Base-by-base conservation (phyloP, 2,329 filamentous ascomycete species). In the Diaporthe aspalathi region DNA sequence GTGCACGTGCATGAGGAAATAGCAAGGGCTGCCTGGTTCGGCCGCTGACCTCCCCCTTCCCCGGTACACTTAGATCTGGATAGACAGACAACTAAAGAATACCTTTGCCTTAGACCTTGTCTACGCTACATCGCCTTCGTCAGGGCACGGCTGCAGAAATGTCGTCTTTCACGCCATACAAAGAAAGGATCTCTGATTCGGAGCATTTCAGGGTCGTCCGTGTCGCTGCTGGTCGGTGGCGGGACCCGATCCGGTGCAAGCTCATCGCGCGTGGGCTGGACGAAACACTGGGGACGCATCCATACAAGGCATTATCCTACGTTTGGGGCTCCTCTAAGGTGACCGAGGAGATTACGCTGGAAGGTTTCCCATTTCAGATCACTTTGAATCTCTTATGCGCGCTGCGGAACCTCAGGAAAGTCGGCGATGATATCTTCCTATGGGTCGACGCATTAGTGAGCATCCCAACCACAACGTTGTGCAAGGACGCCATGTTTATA, bases 371-470 rank as follows among this genome's bases (percentile, higher is more conserved):
- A 1, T 49, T 68, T 7, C n/a, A 43, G 20, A 29, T 68, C 27
- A 71, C 69, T 0, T 16, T 68, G 53, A 71, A 71, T 12, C 45
- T 71, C 32, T 62, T 52, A 20, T 71, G 69, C 20, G 69, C 62
- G 38, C 45, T 68, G 11, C 14, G 24, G 1, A 47, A 62, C 38
- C 53, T 68, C 1, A 22, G 69, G 2, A 47, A 47, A 16, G 8
- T 5, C n/a, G 53, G 68, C 6, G 8, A 20, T 11, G 32, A 12
- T n/a, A 22, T 24, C 11, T 11, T n/a, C 2, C 3, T 67, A 24
- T 71, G 69, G 69, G 32, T 71, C 7, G 62, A 60, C 22, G 53
- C 69, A 62, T 24, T 71, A 11, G 62, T 71, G 24, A 47, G 62
- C 3, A 16, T 27, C 17, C 8, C 4, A 9, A 22, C n/a, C 32